Evolutionary conservation across 2,329 filamentous ascomycete species (phyloP), one percentile per base, ranked within the genome.

Genomic region (Seiridium unicorne): DNA sequence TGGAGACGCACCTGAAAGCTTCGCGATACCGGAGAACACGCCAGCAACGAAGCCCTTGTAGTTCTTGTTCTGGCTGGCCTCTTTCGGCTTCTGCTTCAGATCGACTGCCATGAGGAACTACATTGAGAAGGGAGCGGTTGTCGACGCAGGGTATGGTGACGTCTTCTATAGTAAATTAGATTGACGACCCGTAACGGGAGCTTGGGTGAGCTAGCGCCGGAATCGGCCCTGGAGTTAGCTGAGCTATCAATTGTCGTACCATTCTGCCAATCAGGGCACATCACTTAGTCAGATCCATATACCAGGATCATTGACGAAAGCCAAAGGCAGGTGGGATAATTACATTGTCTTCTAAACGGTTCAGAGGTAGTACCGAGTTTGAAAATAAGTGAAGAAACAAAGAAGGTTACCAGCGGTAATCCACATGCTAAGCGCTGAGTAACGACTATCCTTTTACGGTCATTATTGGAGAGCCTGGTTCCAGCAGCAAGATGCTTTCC

Each of bases 21-120:
- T 98, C 61, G 93, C 89, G 70, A 98, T 89, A 32, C 95, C 95
- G 44, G 92, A 96, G 72, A 97, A 97, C 5, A 97, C 87, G n/a
- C 95, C 95, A 1, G 92, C 95, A 35, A 97, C 92, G 73, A 98
- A 99, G n/a, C 94, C 95, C 70, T 92, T 93, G 81, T 97, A 98
- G 72, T 91, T 89, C 66, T 80, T 84, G 68, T 58, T 62, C 58
- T 54, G 54, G 51, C 57, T 60, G 64, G 67, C 63, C 53, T 64
- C 61, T 31, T 64, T 68, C 57, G 68, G 64, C 60, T 68, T 69
- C 72, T 76, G 72, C 72, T 77, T 76, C 62, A 65, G 65, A 63
- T 68, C 68, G 65, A 67, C 68, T 59, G 69, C 65, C 70, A 71
- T 71, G 31, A 8, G 51, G 57, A 57, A 56, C 63, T 65, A 65